A percentile compares a stretch with the other conserved stretches of the same genome.
phyloP scores from a whole-genome alignment of 2,329 filamentous ascomycete genomes.

The Stagonosporopsis vannaccii region DNA sequence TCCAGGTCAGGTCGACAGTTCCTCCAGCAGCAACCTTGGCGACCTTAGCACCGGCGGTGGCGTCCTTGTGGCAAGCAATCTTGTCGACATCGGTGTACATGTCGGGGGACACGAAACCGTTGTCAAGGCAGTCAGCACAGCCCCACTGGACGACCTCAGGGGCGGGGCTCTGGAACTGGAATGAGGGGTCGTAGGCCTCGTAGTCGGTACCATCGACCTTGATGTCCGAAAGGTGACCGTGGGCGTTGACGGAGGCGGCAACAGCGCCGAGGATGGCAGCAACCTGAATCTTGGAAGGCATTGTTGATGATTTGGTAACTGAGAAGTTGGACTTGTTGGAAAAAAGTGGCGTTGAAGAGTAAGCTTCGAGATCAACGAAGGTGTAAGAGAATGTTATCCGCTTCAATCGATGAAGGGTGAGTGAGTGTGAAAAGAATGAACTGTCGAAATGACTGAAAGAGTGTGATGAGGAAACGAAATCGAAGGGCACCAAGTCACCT shows the following conservation, averaged over 20 bases:
- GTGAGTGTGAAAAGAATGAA: slow-evolving; percentile 35
- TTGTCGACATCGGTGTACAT: slow-evolving; percentile 56
- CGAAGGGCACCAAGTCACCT: slow-evolving; percentile 9
- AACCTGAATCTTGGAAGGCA: slow-evolving; percentile 42
- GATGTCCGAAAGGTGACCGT: slow-evolving; percentile 54
- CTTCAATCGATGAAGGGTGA: slow-evolving; percentile 40
- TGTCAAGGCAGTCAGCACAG: slow-evolving; percentile 57
- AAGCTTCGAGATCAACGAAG: slow-evolving; percentile 40
- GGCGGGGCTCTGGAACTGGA: slow-evolving; percentile 45
- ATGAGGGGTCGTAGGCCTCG: slow-evolving; percentile 52
- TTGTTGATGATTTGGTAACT: slow-evolving; percentile 22
- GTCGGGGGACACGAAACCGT: slow-evolving; percentile 60
- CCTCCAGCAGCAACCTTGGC: slow-evolving; percentile 66
- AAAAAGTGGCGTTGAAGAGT: slow-evolving; percentile 21
- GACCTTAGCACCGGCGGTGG: slow-evolving; percentile 58
- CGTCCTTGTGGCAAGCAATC: slow-evolving; percentile 68
- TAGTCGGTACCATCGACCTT: slow-evolving; percentile 57
- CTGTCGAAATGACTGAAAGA: slow-evolving; percentile 34
- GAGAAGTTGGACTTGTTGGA: slow-evolving; percentile 11
- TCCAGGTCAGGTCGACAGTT: slow-evolving; percentile 67
- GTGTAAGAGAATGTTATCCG: slow-evolving; percentile 29
- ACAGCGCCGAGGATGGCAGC: slow-evolving; percentile 42
- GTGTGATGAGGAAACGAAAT: slow-evolving; percentile 18
- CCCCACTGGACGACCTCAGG: slow-evolving; percentile 62
- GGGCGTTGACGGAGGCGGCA: slow-evolving; percentile 52